Conservation (phyloP, 225 moss, liverwort and hornwort species). For the Antitrichia curtipendula region DNA sequence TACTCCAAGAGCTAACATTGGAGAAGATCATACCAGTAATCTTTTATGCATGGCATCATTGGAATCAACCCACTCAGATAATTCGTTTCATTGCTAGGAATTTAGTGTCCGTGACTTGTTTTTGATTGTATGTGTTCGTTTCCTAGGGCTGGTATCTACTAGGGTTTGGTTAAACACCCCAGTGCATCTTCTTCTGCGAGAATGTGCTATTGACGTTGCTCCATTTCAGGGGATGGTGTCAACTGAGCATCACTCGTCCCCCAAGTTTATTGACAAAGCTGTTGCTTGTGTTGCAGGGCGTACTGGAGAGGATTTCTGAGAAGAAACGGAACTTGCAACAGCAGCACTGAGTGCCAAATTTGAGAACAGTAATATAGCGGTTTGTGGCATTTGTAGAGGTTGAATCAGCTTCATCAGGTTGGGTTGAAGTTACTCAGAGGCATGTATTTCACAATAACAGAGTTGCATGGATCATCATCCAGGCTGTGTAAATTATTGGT, state of each 20-base stretch:
- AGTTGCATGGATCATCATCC: not conserved
- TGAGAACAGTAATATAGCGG: too few relatives aligned
- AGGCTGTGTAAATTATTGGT: not conserved
- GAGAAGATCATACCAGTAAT: not conserved
- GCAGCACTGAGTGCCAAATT: not conserved
- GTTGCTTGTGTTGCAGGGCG: conserved; percentile 4
- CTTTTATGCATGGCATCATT: not conserved
- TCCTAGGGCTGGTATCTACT: not conserved
- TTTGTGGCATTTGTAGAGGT: not conserved
- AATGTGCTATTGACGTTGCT: not conserved
- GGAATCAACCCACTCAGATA: not conserved
- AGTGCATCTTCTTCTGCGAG: not conserved
- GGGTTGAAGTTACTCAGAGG: not conserved
- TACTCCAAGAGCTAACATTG: not conserved
- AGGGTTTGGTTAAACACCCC: not conserved
- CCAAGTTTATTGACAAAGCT: not conserved
- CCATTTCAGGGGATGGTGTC: not conserved
- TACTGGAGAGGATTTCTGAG: conserved; percentile 5
- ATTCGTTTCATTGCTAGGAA: not conserved
- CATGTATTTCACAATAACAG: not conserved
- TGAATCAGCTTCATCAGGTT: not conserved
- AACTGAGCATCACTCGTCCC: not conserved
- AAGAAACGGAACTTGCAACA: conserved; percentile 1
- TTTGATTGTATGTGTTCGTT: not conserved
- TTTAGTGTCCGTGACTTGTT: not conserved